phyloP scores from a whole-genome alignment of 331 rosid genomes.

The Phaseolus coccineus region DNA sequence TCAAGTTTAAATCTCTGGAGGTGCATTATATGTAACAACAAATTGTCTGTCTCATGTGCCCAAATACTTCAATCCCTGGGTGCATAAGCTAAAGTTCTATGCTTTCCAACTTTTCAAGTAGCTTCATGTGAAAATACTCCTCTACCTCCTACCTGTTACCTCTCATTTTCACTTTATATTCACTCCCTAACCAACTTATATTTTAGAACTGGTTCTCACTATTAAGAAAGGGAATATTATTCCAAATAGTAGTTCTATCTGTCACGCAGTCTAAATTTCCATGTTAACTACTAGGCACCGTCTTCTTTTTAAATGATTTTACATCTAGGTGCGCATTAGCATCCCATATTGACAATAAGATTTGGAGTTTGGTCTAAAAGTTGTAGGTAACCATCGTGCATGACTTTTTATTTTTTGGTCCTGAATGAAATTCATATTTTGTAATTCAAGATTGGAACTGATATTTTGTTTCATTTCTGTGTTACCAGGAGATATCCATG shows the following conservation, averaged over 20 bases:
- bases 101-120: background rate
- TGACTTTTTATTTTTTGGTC: background rate
- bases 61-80: too few relatives aligned
- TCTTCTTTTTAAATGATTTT: background rate
- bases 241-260: background rate
- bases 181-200: background rate
- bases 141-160: background rate
- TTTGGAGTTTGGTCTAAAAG: background rate
- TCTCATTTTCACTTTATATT: too few relatives aligned
- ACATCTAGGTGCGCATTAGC: background rate
- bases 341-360: background rate
- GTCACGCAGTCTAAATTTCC: background rate
- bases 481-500: conserved; percentile 84
- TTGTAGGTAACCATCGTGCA: background rate
- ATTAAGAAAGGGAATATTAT: too few relatives aligned
- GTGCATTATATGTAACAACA: too few relatives aligned
- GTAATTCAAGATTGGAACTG: background rate
- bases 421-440: background rate
- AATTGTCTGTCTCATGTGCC: too few relatives aligned
- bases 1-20: too few relatives aligned
- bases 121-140: background rate
- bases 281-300: background rate
- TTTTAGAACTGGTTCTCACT: too few relatives aligned
- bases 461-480: conserved; percentile 36
- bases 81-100: background rate